Evolutionary conservation across 352 stramenopile genomes (phyloP).

Genomic region (Globisporangium abappressorium): DNA sequence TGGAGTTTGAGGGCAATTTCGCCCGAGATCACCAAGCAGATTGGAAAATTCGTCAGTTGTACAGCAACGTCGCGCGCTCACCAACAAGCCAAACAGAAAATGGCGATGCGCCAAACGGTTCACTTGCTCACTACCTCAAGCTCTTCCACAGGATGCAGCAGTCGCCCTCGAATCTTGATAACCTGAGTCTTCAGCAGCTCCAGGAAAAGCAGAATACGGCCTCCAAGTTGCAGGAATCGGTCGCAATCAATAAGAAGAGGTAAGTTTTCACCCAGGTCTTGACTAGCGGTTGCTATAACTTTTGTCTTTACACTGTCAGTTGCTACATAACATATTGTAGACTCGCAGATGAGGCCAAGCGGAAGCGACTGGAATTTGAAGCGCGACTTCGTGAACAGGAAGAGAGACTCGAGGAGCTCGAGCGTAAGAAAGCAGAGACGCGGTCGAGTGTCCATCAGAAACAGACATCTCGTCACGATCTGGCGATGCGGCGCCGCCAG

Average conservation of each 20-base stretch:
- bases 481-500: constrained; percentile 12
- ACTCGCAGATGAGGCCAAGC: constrained; percentile 11
- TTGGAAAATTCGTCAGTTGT: not conserved
- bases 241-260: constrained; percentile 29
- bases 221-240: constrained; percentile 28
- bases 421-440: constrained; percentile 26
- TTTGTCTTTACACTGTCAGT: not conserved
- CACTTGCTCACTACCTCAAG: constrained; percentile 24
- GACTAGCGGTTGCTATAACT: not conserved
- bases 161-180: constrained; percentile 31
- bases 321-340: not conserved
- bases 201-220: constrained; percentile 31
- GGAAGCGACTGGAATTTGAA: constrained; percentile 18
- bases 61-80: not conserved
- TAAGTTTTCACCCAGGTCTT: not conserved
- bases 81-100: not conserved
- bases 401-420: constrained; percentile 18
- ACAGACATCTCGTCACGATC: constrained; percentile 10
- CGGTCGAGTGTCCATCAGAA: constrained; percentile 17
- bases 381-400: constrained; percentile 16
- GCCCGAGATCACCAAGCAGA: not conserved
- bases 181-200: constrained; percentile 27
- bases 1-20: constrained; percentile 3
- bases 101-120: not conserved
- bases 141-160: constrained; percentile 42